These are phyloP conservation scores for Hyaloraphidium curvatum DNA, from an alignment of 192 early-diverging fungal species.

Conservation along the genomic window DNA sequence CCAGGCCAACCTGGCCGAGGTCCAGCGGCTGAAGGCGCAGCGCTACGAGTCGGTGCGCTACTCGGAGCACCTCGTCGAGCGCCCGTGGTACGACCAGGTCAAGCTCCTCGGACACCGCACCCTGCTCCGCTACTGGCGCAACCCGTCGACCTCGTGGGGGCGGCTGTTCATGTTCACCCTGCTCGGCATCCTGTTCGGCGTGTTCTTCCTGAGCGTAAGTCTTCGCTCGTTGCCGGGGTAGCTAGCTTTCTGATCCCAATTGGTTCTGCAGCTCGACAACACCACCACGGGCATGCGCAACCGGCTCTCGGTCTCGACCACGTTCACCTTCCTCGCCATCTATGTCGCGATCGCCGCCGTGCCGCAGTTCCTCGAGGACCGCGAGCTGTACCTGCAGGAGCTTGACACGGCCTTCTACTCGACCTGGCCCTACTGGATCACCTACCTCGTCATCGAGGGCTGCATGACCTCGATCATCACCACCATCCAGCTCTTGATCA, in stretches of 20 bases:
- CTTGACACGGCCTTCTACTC: conserved; percentile 5
- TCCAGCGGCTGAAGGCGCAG: background rate
- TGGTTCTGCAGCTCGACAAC: conserved; percentile 12
- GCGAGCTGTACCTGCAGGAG: background rate
- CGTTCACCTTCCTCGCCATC: conserved; percentile 9
- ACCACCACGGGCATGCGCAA: conserved; percentile 44
- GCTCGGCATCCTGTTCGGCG: conserved; percentile 44
- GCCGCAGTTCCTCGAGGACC: background rate
- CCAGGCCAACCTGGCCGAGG: background rate
- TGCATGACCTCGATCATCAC: background rate
- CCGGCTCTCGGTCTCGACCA: conserved; percentile 29
- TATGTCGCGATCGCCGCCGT: background rate
- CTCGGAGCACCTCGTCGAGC: background rate
- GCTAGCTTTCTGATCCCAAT: background rate
- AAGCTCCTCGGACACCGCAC: conserved; percentile 27
- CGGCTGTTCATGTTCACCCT: conserved; percentile 26
- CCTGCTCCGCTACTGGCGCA: background rate
- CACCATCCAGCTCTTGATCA: background rate
- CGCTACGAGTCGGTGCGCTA: background rate
- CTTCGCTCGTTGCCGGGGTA: background rate
- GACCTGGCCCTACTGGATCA: conserved; percentile 9
- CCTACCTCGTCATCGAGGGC: background rate
- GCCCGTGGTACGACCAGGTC: conserved; percentile 9
- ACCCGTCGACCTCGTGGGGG: background rate
- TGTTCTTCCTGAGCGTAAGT: background rate